Conservation (phyloP, 345 rosid species). For the Ceriops zippeliana region DNA sequence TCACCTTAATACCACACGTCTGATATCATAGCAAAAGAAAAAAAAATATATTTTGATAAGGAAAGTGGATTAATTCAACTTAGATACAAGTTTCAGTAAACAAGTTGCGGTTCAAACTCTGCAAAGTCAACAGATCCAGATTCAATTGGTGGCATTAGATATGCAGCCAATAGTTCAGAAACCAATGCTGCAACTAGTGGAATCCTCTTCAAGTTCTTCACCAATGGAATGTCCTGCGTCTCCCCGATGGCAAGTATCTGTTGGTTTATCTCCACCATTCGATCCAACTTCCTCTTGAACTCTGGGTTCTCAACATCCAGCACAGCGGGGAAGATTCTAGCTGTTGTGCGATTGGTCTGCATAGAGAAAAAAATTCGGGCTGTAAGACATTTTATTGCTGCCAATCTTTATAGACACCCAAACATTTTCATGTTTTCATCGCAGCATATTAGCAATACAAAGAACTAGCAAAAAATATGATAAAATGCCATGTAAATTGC, state of each 20-base stretch:
- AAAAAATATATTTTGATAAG: neutral
- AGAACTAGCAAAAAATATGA: no score
- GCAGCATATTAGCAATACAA: no score
- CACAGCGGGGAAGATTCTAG: conserved; percentile 95
- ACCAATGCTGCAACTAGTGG: conserved; percentile 69
- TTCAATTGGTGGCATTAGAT: conserved; percentile 92
- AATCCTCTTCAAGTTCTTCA: conserved; percentile 86
- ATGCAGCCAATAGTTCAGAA: conserved; percentile 83
- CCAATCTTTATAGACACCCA: no score
- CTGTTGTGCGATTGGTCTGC: conserved; percentile 94
- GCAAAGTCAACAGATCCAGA: conserved; percentile 97
- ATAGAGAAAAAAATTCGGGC: neutral
- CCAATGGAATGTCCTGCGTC: conserved; percentile 51
- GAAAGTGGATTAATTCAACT: conserved; percentile 8
- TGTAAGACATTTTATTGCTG: neutral
- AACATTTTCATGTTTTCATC: no score
- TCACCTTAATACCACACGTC: neutral
- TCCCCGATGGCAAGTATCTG: conserved; percentile 64
- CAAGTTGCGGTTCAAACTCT: conserved; percentile 79
- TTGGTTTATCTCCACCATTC: conserved; percentile 79
- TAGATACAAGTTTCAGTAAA: conserved; percentile 43
- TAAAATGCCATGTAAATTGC: no score
- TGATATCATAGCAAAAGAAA: conserved; percentile 5
- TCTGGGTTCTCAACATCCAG: conserved; percentile 95
- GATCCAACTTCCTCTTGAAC: conserved; percentile 88